These are phyloP conservation scores for Aphanomyces invadans DNA, from an alignment of 352 stramenopile species.

Conservation along the genomic window DNA sequence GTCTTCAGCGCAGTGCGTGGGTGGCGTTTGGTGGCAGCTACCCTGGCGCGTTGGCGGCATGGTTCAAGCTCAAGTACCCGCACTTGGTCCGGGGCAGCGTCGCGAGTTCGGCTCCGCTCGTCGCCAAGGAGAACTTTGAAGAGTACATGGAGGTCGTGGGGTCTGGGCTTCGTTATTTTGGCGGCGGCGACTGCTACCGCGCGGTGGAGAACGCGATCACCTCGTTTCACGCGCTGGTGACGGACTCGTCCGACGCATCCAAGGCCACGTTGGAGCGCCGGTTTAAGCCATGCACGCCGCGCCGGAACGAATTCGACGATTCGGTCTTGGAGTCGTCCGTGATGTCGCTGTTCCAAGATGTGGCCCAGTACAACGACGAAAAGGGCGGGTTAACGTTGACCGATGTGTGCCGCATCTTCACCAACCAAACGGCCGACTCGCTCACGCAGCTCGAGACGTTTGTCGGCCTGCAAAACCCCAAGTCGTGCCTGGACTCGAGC, in stretches of 20 bases:
- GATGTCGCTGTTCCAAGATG: constrained; percentile 72
- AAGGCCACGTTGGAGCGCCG: constrained; percentile 39
- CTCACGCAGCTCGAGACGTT: constrained; percentile 29
- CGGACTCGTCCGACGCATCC: constrained; percentile 37
- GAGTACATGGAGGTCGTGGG: constrained; percentile 87
- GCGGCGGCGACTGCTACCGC: constrained; percentile 71
- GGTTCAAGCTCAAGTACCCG: constrained; percentile 90
- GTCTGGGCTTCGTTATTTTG: constrained; percentile 70
- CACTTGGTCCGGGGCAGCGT: constrained; percentile 88
- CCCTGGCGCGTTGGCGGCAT: constrained; percentile 90
- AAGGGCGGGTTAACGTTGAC: constrained; percentile 43
- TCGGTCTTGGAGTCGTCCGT: constrained; percentile 69
- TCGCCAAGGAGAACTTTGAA: constrained; percentile 70
- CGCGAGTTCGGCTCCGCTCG: constrained; percentile 85
- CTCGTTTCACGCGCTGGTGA: constrained; percentile 45
- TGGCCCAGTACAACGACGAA: constrained; percentile 68
- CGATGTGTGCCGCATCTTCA: constrained; percentile 58
- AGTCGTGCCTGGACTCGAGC: constrained; percentile 66
- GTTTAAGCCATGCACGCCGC: constrained; percentile 61
- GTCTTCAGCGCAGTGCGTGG: constrained; percentile 66
- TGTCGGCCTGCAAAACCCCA: constrained; percentile 43
- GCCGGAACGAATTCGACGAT: constrained; percentile 72
- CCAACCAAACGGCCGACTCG: neutral
- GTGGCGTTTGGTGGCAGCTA: constrained; percentile 94
- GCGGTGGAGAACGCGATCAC: constrained; percentile 52